Evolutionary conservation across 1,284 basidiomycete species (phyloP).

Genomic region (Austropuccinia psidii): DNA sequence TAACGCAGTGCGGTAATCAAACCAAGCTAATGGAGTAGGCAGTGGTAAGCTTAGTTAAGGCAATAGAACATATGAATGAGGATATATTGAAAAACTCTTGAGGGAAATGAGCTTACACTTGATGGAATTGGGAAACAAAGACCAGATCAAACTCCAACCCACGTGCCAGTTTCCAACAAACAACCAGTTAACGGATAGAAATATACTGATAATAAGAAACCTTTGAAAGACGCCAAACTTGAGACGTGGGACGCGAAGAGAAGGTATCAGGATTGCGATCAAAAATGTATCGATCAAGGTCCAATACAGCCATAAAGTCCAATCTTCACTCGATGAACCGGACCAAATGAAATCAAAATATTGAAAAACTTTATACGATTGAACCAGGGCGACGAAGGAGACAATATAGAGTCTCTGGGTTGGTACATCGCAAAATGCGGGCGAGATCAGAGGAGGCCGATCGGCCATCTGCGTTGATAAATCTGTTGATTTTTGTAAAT

Average conservation of each 20-base stretch:
- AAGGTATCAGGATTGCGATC: conserved; percentile 38
- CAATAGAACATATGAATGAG: neutral
- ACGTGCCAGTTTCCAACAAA: conserved; percentile 38
- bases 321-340: conserved; percentile 11
- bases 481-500: too few relatives aligned
- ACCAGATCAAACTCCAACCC: conserved; percentile 9
- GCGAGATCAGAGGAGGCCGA: conserved; percentile 33
- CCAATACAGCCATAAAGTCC: conserved; percentile 39
- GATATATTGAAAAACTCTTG: too few relatives aligned
- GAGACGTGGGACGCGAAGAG: conserved; percentile 39
- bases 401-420: conserved; percentile 40
- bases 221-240: conserved; percentile 18
- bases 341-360: conserved; percentile 38
- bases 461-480: too few relatives aligned
- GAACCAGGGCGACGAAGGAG: conserved; percentile 36
- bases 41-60: neutral
- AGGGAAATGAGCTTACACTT: conserved; percentile 27
- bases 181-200: conserved; percentile 38
- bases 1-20: conserved; percentile 40
- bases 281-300: conserved; percentile 36
- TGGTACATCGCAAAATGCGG: conserved; percentile 38
- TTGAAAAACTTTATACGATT: conserved; percentile 40
- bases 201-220: conserved; percentile 14
- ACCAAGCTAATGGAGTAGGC: neutral
- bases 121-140: conserved; percentile 33